Conservation (phyloP, 805 yeast genomes). For the Zygoascus tannicola region DNA sequence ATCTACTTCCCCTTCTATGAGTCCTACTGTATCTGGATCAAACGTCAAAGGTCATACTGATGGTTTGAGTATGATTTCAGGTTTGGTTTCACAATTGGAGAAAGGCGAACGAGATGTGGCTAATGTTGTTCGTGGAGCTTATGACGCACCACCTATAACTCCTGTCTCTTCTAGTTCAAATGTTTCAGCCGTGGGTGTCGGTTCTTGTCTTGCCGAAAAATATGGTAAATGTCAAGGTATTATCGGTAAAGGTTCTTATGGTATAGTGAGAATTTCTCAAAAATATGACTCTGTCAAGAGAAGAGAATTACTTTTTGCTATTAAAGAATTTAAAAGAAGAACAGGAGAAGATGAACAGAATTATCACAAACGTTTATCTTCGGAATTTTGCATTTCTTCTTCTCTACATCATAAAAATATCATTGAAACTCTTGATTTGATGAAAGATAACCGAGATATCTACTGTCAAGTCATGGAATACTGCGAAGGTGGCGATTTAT, state of each 20-base stretch:
- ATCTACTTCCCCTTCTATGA: neutral
- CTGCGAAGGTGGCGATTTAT: constrained; percentile 80
- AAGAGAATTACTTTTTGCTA: constrained; percentile 51
- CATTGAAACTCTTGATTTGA: constrained; percentile 66
- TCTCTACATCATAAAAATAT: constrained; percentile 69
- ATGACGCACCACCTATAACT: neutral
- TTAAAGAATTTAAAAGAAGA: constrained; percentile 62
- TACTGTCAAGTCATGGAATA: constrained; percentile 92
- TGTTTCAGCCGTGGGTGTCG: constrained; percentile 1
- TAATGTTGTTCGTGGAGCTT: constrained; percentile 22
- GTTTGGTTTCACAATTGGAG: constrained; percentile 26
- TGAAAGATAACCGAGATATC: constrained; percentile 64
- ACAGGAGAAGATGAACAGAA: constrained; percentile 47
- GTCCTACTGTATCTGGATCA: constrained; percentile 6
- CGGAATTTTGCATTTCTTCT: constrained; percentile 83
- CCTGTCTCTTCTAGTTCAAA: no score
- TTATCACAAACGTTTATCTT: constrained; percentile 65
- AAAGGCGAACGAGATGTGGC: constrained; percentile 29
- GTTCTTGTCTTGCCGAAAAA: constrained; percentile 61
- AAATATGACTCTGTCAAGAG: constrained; percentile 34
- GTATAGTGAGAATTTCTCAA: constrained; percentile 85
- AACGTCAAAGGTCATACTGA: neutral
- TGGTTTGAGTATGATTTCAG: constrained; percentile 26
- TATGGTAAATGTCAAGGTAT: constrained; percentile 94
- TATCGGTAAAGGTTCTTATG: constrained; percentile 89